A percentile compares a stretch with the other conserved stretches of the same genome.
These are phyloP conservation scores for Gonapodya sp. DNA, from an alignment of 192 early-diverging fungal species.

Conservation along the genomic window DNA sequence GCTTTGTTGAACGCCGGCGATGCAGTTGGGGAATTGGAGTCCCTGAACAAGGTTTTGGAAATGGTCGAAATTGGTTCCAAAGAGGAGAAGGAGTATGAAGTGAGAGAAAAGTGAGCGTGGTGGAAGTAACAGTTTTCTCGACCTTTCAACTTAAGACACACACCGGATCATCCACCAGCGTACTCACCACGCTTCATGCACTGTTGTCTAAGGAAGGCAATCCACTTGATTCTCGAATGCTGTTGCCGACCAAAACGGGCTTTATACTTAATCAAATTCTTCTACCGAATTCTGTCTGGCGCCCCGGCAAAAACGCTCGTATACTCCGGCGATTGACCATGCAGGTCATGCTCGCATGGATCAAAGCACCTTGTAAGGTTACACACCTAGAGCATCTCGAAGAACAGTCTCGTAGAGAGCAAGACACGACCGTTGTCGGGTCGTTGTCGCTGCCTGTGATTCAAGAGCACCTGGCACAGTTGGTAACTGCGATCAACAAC, in stretches of 20 bases:
- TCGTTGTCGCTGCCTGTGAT: not conserved
- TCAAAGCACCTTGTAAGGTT: slow-evolving; percentile 9
- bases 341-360: slow-evolving; percentile 7
- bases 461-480: not conserved
- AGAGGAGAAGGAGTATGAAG: slow-evolving; percentile 30
- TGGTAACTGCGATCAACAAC: slow-evolving; percentile 24
- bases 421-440: too few species aligned
- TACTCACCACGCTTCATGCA: slow-evolving; percentile 21
- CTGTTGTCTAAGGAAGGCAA: slow-evolving; percentile 15
- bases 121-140: not conserved
- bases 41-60: slow-evolving; percentile 26
- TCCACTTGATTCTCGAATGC: slow-evolving; percentile 22
- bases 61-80: slow-evolving; percentile 19
- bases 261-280: slow-evolving; percentile 26
- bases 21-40: slow-evolving; percentile 17
- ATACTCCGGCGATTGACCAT: not conserved
- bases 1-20: slow-evolving; percentile 21
- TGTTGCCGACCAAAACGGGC: slow-evolving; percentile 16
- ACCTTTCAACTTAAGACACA: not conserved
- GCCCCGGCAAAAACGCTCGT: slow-evolving; percentile 29
- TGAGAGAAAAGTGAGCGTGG: slow-evolving; percentile 32
- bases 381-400: too few species aligned
- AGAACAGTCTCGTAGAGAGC: too few species aligned
- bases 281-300: slow-evolving; percentile 29
- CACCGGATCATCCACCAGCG: too few species aligned